A percentile compares a stretch with the other conserved stretches of the same genome.
These are phyloP conservation scores for Ascomycota sp. DNA, from an alignment of 2,329 filamentous ascomycete genomes.

Conservation along the genomic window DNA sequence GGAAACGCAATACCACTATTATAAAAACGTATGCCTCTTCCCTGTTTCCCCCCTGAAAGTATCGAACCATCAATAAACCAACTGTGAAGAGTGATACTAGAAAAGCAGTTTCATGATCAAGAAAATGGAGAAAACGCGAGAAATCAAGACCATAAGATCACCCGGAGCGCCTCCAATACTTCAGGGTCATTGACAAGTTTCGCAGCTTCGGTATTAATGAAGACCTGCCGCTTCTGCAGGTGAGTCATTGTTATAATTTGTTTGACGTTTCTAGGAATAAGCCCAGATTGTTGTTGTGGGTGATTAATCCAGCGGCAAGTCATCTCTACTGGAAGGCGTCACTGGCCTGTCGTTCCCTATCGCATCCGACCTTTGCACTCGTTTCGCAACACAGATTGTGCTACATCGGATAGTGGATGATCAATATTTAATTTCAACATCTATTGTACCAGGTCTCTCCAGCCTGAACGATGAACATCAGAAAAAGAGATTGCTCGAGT, in stretches of 20 bases:
- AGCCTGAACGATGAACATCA: neutral
- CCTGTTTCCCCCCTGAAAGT: no score
- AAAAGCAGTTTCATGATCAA: no score
- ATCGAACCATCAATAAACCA: no score
- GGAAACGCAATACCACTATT: no score
- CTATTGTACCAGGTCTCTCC: neutral
- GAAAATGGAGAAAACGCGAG: no score
- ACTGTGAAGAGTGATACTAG: no score
- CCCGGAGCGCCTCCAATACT: no score
- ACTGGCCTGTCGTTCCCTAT: constrained; percentile 40
- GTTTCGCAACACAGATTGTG: constrained; percentile 33
- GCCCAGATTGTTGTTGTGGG: constrained; percentile 43
- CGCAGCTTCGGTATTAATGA: no score
- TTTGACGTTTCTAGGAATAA: constrained; percentile 12
- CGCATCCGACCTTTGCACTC: constrained; percentile 38
- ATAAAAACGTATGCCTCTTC: no score
- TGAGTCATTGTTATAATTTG: neutral
- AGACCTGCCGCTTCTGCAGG: no score
- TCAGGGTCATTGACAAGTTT: no score
- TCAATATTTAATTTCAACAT: neutral
- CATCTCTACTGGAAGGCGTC: constrained; percentile 41
- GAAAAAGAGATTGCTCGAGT: neutral
- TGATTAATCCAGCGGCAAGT: constrained; percentile 44
- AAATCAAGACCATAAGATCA: no score
- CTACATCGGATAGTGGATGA: neutral